Evolutionary conservation across 2,329 filamentous ascomycete genomes (phyloP).

Genomic region (Xylaria sp.): DNA sequence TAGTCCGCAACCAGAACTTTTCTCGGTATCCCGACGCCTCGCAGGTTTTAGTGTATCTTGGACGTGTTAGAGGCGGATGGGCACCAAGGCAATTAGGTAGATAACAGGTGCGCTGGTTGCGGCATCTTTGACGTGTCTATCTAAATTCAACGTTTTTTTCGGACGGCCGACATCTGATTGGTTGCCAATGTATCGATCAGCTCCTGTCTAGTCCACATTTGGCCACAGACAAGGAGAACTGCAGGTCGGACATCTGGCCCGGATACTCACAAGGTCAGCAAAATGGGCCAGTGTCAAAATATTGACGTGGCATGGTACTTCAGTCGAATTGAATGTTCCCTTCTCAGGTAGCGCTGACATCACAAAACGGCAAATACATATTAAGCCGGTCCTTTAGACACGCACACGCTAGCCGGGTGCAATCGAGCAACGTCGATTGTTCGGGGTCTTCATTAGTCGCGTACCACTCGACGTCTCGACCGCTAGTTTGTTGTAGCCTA

Average conservation of each 20-base stretch:
- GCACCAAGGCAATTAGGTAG: constrained; percentile 40
- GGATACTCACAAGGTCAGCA: constrained; percentile 35
- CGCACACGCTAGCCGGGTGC: constrained; percentile 19
- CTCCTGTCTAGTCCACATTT: constrained; percentile 35
- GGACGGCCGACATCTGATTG: constrained; percentile 35
- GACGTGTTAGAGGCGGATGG: constrained; percentile 39
- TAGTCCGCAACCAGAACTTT: constrained; percentile 18
- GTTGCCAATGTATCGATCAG: constrained; percentile 28
- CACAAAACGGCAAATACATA: constrained; percentile 30
- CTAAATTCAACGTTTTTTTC: constrained; percentile 28
- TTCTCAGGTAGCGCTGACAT: constrained; percentile 31
- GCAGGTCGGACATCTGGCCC: constrained; percentile 37
- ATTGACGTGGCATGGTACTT: constrained; percentile 39
- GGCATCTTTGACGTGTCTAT: constrained; percentile 37
- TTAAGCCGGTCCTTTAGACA: constrained; percentile 16
- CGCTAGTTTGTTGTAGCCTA: constrained; percentile 29
- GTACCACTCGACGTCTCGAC: constrained; percentile 32
- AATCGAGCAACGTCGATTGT: constrained; percentile 25
- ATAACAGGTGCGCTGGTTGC: constrained; percentile 41
- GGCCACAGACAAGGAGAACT: constrained; percentile 39
- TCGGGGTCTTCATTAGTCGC: constrained; percentile 24
- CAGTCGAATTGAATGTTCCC: constrained; percentile 17
- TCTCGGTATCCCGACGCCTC: constrained; percentile 32
- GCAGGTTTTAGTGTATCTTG: constrained; percentile 32
- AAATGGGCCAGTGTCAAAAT: constrained; percentile 37